Conservation (phyloP, 2,329 filamentous ascomycete species). For the Seiridium unicorne region DNA sequence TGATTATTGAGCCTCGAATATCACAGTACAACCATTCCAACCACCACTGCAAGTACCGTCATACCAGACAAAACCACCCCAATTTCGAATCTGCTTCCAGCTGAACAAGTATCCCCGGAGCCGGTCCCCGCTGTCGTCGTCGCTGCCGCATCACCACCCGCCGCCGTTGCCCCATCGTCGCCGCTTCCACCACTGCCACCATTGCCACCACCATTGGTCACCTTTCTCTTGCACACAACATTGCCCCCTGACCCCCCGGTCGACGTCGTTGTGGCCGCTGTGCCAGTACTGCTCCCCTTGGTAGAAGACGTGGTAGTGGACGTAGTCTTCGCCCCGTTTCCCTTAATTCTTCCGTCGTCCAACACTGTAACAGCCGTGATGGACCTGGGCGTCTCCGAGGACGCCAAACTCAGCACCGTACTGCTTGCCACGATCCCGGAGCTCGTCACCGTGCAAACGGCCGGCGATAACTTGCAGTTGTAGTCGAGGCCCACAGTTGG, state of each 20-base stretch:
- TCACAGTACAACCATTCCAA: background rate
- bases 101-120: background rate
- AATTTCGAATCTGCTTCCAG: background rate
- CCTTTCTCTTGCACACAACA: background rate
- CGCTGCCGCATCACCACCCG: background rate
- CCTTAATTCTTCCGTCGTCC: conserved; percentile 9
- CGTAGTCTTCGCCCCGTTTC: background rate
- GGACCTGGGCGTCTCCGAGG: conserved; percentile 10
- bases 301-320: conserved; percentile 1
- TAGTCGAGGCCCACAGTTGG: background rate
- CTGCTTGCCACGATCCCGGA: conserved; percentile 8
- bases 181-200: background rate
- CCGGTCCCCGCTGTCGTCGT: background rate
- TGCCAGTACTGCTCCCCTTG: background rate
- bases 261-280: background rate
- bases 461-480: conserved; percentile 1
- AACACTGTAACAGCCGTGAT: conserved; percentile 19
- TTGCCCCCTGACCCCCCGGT: background rate
- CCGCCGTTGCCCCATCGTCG: background rate
- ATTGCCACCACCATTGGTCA: background rate
- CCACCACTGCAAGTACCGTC: background rate
- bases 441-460: conserved; percentile 2
- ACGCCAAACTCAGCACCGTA: background rate
- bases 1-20: background rate
- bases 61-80: background rate